A percentile compares a stretch with the other conserved stretches of the same genome.
Evolutionary conservation across 352 stramenopile species (phyloP).

Genomic region (Globisporangium spiculum): DNA sequence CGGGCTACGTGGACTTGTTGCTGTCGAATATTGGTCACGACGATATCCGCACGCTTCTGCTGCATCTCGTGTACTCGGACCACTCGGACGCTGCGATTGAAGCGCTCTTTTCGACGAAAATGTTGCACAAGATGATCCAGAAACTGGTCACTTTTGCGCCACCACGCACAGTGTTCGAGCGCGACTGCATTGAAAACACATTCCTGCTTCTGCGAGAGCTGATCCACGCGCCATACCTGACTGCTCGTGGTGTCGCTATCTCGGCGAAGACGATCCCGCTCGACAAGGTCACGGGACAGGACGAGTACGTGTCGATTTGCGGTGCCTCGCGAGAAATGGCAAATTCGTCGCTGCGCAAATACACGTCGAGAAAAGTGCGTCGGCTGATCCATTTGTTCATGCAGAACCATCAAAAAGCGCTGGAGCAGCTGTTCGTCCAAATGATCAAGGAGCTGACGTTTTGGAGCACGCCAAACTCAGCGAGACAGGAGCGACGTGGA

Average conservation of each 20-base stretch:
- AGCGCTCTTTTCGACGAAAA: conserved; percentile 61
- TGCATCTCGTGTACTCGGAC: conserved; percentile 83
- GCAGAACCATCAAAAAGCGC: conserved; percentile 62
- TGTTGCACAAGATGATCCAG: conserved; percentile 78
- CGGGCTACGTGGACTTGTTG: conserved; percentile 62
- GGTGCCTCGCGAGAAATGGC: conserved; percentile 78
- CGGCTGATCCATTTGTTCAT: conserved; percentile 83
- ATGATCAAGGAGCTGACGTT: conserved; percentile 86
- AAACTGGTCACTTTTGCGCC: conserved; percentile 72
- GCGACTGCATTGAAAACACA: conserved; percentile 78
- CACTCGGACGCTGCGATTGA: conserved; percentile 76
- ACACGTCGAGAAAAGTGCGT: conserved; percentile 84
- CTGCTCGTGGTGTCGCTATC: conserved; percentile 73
- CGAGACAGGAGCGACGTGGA: conserved; percentile 33
- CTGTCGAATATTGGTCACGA: conserved; percentile 81
- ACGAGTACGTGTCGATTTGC: conserved; percentile 87
- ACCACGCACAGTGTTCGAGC: conserved; percentile 68
- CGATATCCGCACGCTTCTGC: conserved; percentile 69
- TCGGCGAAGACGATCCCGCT: conserved; percentile 85
- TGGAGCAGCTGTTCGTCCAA: conserved; percentile 71
- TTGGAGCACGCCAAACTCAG: conserved; percentile 56
- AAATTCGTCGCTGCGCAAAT: conserved; percentile 81
- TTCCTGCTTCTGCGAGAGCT: conserved; percentile 79
- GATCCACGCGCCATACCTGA: conserved; percentile 83
- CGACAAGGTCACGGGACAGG: conserved; percentile 82